These are phyloP conservation scores for Nicotiana otophora DNA, from an alignment of 257 asterid genomes.

Conservation along the genomic window DNA sequence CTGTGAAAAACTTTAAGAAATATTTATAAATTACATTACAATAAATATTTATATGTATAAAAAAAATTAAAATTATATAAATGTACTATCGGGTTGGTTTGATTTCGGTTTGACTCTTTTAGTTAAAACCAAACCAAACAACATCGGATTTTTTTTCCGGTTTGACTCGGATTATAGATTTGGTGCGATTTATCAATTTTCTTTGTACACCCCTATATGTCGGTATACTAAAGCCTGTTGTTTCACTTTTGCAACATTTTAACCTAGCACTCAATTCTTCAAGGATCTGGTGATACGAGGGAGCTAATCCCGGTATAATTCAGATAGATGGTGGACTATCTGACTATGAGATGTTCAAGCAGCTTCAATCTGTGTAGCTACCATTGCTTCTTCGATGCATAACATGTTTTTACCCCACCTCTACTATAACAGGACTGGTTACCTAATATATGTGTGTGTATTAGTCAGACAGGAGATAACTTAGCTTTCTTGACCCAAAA, in stretches of 20 bases:
- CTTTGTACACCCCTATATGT: too few relatives aligned
- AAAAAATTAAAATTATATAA: too few relatives aligned
- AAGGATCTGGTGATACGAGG: neutral
- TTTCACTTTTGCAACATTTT: neutral
- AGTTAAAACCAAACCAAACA: too few relatives aligned
- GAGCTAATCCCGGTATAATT: neutral
- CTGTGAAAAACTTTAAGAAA: too few relatives aligned
- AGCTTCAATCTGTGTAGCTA: neutral
- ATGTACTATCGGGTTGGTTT: too few relatives aligned
- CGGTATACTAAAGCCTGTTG: neutral
- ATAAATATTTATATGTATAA: too few relatives aligned
- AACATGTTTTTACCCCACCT: neutral
- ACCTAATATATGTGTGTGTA: neutral
- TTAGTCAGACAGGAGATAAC: neutral
- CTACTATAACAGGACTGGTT: neutral
- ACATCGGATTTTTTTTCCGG: too few relatives aligned
- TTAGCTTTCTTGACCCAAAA: neutral
- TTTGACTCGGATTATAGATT: too few relatives aligned
- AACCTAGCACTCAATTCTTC: neutral
- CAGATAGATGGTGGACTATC: neutral
- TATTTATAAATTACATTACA: too few relatives aligned
- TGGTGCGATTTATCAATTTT: too few relatives aligned
- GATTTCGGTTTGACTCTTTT: too few relatives aligned
- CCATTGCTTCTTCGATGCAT: neutral
- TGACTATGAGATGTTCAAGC: too few relatives aligned